A percentile compares a stretch with the other conserved stretches of the same genome.
Evolutionary conservation across 1,284 basidiomycete species (phyloP).

Genomic region (Austroboletus niveus): DNA sequence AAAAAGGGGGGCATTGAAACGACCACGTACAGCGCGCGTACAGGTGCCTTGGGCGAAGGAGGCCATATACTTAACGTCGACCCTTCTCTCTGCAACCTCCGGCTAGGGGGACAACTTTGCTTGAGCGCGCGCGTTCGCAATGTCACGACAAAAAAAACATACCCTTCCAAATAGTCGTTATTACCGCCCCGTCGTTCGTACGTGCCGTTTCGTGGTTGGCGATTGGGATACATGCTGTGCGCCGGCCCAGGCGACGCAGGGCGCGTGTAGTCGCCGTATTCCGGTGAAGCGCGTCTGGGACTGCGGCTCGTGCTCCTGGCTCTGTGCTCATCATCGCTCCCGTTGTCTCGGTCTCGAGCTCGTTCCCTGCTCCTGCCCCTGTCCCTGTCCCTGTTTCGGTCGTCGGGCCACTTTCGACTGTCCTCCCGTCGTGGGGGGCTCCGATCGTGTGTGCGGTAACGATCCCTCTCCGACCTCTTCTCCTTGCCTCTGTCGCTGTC

Average conservation of each 20-base stretch:
- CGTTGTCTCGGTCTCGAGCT: slow-evolving; percentile 10
- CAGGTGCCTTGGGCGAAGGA: slow-evolving; percentile 71
- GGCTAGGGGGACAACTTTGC: slow-evolving; percentile 44
- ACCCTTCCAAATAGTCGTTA: slow-evolving; percentile 43
- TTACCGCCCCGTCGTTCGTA: slow-evolving; percentile 29
- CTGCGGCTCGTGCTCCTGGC: slow-evolving; percentile 18
- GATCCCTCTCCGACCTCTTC: slow-evolving; percentile 6
- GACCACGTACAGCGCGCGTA: slow-evolving; percentile 53
- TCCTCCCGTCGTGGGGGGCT: slow-evolving; percentile 17
- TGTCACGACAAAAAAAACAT: not conserved
- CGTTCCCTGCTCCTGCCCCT: slow-evolving; percentile 6
- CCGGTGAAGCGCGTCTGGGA: slow-evolving; percentile 24
- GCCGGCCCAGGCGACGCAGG: slow-evolving; percentile 15
- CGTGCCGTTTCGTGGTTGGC: slow-evolving; percentile 16
- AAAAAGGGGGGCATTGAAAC: not conserved
- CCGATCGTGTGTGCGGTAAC: slow-evolving; percentile 7
- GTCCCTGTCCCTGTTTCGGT: slow-evolving; percentile 13
- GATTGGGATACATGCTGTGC: slow-evolving; percentile 42
- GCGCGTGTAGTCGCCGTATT: slow-evolving; percentile 34
- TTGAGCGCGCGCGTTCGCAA: not conserved
- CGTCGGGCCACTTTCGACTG: slow-evolving; percentile 2
- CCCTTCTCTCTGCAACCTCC: slow-evolving; percentile 68
- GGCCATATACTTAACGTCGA: slow-evolving; percentile 79
- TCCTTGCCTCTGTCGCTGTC: slow-evolving; percentile 5
- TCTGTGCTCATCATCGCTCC: slow-evolving; percentile 7